These are phyloP conservation scores for Colletotrichum somersetense DNA, from an alignment of 2,329 filamentous ascomycete species.

Conservation along the genomic window DNA sequence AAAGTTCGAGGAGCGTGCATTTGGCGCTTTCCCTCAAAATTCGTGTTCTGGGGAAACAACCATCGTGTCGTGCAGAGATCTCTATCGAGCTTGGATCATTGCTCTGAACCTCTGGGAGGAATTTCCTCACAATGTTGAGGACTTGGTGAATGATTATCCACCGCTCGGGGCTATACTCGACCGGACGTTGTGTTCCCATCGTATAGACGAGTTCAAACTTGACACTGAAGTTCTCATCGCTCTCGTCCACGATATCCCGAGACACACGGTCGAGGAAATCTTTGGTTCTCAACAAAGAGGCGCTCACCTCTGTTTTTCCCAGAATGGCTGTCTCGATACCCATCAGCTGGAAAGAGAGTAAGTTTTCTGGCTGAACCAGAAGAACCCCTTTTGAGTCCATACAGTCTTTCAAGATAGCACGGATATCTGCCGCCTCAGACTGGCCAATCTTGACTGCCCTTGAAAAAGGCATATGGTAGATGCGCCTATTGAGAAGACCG, in stretches of 20 bases:
- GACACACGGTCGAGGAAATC: constrained; percentile 57
- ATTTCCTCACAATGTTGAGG: constrained; percentile 56
- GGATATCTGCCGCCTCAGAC: constrained; percentile 52
- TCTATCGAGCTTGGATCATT: constrained; percentile 58
- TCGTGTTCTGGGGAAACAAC: constrained; percentile 62
- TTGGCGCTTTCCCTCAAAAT: constrained; percentile 56
- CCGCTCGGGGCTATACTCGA: constrained; percentile 66
- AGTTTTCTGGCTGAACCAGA: constrained; percentile 72
- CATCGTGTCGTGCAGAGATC: constrained; percentile 47
- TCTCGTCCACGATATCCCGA: constrained; percentile 74
- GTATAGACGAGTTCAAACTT: constrained; percentile 75
- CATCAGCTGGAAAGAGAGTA: constrained; percentile 74
- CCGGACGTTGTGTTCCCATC: constrained; percentile 62
- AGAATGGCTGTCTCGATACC: constrained; percentile 63
- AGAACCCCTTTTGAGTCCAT: constrained; percentile 65
- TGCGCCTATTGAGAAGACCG: constrained; percentile 64
- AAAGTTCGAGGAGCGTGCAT: constrained; percentile 46
- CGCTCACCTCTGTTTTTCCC: constrained; percentile 48
- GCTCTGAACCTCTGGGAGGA: constrained; percentile 48
- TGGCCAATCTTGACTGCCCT: constrained; percentile 56
- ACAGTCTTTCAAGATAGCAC: constrained; percentile 58
- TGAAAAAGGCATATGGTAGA: constrained; percentile 72
- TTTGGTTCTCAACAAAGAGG: constrained; percentile 56
- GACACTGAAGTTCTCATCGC: constrained; percentile 72
- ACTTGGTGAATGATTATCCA: constrained; percentile 76